These are phyloP conservation scores for Alternaria sp. DNA, from an alignment of 2,329 filamentous ascomycete genomes.

Conservation along the genomic window DNA sequence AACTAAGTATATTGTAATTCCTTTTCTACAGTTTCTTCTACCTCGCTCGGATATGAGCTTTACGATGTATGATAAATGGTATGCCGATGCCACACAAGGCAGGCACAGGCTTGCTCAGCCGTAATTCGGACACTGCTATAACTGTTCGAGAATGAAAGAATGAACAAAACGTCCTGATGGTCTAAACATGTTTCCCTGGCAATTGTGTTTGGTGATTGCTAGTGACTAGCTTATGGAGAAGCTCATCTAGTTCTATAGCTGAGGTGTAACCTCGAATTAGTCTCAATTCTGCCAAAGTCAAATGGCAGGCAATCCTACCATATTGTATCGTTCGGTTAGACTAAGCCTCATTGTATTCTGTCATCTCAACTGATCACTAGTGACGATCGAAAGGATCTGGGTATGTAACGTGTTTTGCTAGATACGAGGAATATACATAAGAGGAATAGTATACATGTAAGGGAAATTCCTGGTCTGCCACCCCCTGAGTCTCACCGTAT, in stretches of 20 bases:
- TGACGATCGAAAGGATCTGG: background rate
- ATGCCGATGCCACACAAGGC: background rate
- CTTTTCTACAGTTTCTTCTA: background rate
- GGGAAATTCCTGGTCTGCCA: background rate
- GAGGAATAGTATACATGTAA: background rate
- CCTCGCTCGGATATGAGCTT: background rate
- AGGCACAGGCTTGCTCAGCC: background rate
- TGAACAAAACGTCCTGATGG: background rate
- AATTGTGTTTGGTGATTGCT: background rate
- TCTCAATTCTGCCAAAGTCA: too few relatives aligned
- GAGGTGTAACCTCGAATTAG: too few relatives aligned
- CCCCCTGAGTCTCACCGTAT: background rate
- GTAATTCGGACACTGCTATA: background rate
- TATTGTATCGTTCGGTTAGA: background rate
- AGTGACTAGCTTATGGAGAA: background rate
- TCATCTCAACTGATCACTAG: background rate
- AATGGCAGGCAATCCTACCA: too few relatives aligned
- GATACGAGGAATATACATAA: background rate
- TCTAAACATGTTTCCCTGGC: background rate
- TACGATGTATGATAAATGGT: conserved; percentile 7
- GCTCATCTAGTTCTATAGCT: too few relatives aligned
- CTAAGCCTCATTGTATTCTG: background rate
- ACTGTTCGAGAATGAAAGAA: background rate
- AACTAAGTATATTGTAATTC: conserved; percentile 28
- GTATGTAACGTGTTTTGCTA: background rate